Base-by-base conservation (phyloP, 2,329 filamentous ascomycete genomes). In the Plenodomus biglobosus region DNA sequence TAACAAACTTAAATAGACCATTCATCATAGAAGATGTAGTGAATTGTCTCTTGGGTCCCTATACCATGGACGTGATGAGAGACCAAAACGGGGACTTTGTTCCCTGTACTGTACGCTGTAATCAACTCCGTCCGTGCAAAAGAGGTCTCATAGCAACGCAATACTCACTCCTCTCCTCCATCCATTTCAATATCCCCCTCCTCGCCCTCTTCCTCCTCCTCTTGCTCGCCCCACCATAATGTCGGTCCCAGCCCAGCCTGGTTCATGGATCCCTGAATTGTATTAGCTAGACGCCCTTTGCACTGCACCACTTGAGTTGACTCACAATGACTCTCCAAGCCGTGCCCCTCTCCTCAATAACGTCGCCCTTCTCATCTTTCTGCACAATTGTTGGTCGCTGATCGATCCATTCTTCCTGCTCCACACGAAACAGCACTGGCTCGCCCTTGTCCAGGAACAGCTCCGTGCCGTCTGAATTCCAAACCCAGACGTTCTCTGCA, bases 391-490 rank as follows among this genome's bases (percentile, higher is more conserved):
- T 95, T 85, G 92, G 92, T 1, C 88, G 85, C 71, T 95, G 87
- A 69, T 97, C 92, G 52, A 90, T 84, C 91, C 94, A 99, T 58
- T 89, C 83, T 74, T 99, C 94, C 42, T 86, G 83, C 60, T 95
- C 85, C 35, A 97, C 85, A 18, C 90, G 82, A 63, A 97, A 88
- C 35, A 92, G 83, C 21, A 96, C 92, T 62, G 87, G 85, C 75
- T 97, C 94, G 65, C 92, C 86, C 62, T 86, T 86, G 71, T 99
- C 94, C 71, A 94, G 95, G 70, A 87, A 96, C 58, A 95, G 83
- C 21, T 85, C 80, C 15, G 85, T 80, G 10, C 90, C 80, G 15
- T 82, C 88, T 8, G 85, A 82, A 22, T 86, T 82, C 89, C 90
- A 97, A 34, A 92, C 82, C 86, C 90, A 97, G 2, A 90, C 81